Base-by-base conservation (phyloP, 1,284 basidiomycete species). In the Cutaneotrichosporon cavernicola region DNA sequence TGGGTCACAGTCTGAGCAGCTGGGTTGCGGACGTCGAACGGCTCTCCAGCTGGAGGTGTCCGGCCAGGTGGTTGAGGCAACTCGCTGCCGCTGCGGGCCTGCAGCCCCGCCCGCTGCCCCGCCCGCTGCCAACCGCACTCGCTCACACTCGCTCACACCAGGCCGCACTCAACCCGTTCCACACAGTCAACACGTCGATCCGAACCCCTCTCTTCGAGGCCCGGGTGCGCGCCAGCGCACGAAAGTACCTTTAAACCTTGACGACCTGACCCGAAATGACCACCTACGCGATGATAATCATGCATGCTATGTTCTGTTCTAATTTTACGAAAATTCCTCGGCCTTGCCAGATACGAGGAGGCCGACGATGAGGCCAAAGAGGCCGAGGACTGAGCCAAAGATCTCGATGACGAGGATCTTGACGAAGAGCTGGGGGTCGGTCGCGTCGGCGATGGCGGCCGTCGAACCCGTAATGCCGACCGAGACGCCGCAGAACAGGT, bases 401-500 rank as follows among this genome's bases (percentile, higher is more conserved):
- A 97, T 93, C 79, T 97, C 94, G 1, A 96, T 90, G 63, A 97
- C 89, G 63, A 97, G 86, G 67, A 97, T 91, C 82, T 95, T 96
- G 79, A 97, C 92, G 73, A 97, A 97, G 34, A 97, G 80, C 61
- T 88, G 86, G 6, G 93, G 92, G 80, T 97, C 93, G 18, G 94
- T 90, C 22, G 94, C 94, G 76, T 97, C 94, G 16, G 91, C 88
- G 52, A 97, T 83, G 0, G 94, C 94, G 14, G 93, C 93, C 18
- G 91, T 96, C 2, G 92, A 91, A 3, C 94, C 94, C 2, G 91
- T 92, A 72, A 97, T 86, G 32, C 94, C 94, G 60, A 97, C 94
- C 18, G 88, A 90, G 66, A 96, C 82, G 71, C 94, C 94, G 69
- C 94, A 97, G 26, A 97, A 85, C n/a, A 97, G 85, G 80, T 97